These are phyloP conservation scores for Suillus variegatus DNA, from an alignment of 768 basidiomycete species.

Conservation along the genomic window DNA sequence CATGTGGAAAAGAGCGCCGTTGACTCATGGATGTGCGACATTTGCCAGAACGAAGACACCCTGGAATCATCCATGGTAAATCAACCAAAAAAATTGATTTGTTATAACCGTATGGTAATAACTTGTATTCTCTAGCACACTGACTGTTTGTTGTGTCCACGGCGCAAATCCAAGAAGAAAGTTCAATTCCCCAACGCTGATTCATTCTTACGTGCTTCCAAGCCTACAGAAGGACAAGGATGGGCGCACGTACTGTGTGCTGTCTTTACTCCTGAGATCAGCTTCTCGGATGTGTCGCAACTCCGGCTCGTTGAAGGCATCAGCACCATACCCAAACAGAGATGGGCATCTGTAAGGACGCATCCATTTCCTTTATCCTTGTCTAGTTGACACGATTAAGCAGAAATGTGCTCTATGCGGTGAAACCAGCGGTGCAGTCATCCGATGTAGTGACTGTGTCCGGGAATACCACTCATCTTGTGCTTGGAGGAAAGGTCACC, in stretches of 20 bases:
- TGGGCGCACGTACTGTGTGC: slow-evolving; percentile 94
- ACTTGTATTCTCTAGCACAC: slow-evolving; percentile 51
- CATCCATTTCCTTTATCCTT: slow-evolving; percentile 7
- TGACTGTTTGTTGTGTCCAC: slow-evolving; percentile 87
- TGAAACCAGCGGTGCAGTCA: slow-evolving; percentile 71
- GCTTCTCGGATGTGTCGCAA: slow-evolving; percentile 71
- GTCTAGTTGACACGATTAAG: slow-evolving; percentile 8
- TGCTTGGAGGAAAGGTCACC: slow-evolving; percentile 83
- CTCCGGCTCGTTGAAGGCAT: slow-evolving; percentile 87
- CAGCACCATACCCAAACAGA: slow-evolving; percentile 65
- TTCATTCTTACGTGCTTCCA: slow-evolving; percentile 73
- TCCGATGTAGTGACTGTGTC: slow-evolving; percentile 82
- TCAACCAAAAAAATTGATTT: background rate
- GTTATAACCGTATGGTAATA: slow-evolving; percentile 5
- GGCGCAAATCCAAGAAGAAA: slow-evolving; percentile 39
- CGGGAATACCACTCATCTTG: slow-evolving; percentile 87
- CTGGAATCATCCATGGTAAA: slow-evolving; percentile 79
- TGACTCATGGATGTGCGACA: slow-evolving; percentile 83
- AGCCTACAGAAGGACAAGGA: slow-evolving; percentile 90
- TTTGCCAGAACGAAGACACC: slow-evolving; percentile 82
- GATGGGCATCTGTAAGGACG: slow-evolving; percentile 71
- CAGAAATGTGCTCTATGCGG: slow-evolving; percentile 81
- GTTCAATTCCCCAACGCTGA: slow-evolving; percentile 51
- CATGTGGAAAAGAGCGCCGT: slow-evolving; percentile 59
- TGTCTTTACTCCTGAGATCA: slow-evolving; percentile 83